A percentile compares a stretch with the other conserved stretches of the same genome.
phyloP scores from a whole-genome alignment of 768 basidiomycete genomes.

The Tylopilus sp. region DNA sequence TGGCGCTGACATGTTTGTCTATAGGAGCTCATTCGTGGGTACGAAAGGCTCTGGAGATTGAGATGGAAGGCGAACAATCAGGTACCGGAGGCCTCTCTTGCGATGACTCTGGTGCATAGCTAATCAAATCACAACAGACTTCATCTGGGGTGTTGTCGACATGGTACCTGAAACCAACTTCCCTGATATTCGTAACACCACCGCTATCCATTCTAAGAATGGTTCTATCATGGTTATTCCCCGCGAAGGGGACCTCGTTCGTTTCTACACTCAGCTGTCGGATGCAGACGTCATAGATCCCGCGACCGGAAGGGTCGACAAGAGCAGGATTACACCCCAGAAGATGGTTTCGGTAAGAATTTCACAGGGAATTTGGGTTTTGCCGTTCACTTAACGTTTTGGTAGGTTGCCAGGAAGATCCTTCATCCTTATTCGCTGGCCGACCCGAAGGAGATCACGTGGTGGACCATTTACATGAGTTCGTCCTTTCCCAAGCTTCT shows the following conservation, averaged over 20 bases:
- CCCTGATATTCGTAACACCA: conserved; percentile 67
- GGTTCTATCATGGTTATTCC: conserved; percentile 76
- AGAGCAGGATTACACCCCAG: conserved; percentile 46
- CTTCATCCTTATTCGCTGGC: conserved; percentile 54
- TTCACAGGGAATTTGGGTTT: background rate
- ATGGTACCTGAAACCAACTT: conserved; percentile 68
- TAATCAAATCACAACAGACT: conserved; percentile 44
- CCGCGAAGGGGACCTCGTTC: conserved; percentile 61
- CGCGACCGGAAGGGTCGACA: conserved; percentile 50
- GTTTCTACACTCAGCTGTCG: conserved; percentile 68
- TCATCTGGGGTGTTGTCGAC: conserved; percentile 35
- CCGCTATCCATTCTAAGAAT: conserved; percentile 60
- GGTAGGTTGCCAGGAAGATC: conserved; percentile 52
- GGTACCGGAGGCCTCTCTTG: conserved; percentile 24
- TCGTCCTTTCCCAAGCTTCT: conserved; percentile 16
- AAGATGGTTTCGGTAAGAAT: conserved; percentile 48
- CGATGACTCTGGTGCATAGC: background rate
- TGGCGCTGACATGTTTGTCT: background rate
- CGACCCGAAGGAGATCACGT: conserved; percentile 48
- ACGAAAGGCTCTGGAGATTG: conserved; percentile 40
- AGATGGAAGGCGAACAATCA: conserved; percentile 46
- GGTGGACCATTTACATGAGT: conserved; percentile 77
- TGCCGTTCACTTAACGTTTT: background rate
- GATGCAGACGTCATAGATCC: conserved; percentile 45
- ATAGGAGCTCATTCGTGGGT: conserved; percentile 48